Base-by-base conservation (phyloP, 495 filamentous ascomycete species). In the Penicillium angulare region DNA sequence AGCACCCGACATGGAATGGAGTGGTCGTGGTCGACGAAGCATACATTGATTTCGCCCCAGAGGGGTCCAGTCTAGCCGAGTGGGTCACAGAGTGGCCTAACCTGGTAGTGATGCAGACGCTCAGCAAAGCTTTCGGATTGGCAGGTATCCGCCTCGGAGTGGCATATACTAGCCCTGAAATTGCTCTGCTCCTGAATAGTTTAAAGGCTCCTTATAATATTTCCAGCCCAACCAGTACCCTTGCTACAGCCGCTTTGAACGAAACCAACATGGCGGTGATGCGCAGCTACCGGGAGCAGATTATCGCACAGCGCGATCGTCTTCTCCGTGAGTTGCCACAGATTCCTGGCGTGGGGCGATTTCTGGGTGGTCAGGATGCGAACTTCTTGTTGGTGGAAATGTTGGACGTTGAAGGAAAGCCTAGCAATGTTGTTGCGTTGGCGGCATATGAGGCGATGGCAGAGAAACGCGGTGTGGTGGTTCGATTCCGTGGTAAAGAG, bases 201-300 rank as follows among this genome's bases (percentile, higher is more conserved):
- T 72, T 98, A 41, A 97, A 97, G 69, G 95, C 95, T 3, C 93
- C 93, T 7, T 98, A 98, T 68, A 97, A 95, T 65, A 84, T 97
- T 59, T 86, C 88, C 26, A 89, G 82, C 55, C 89, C 88, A 0
- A 96, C 93, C 2, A 87, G 83, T 50, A 84, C 83, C n/a, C 74
- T 98, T 3, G 93, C 90, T 13, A 79, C 69, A 10, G 81, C 84
- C 8, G 91, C 92, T 1, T 69, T 97, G 21, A 73, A 79, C 2
- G 64, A 75, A 0, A 65, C 71, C 31, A 88, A 89, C 33, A 61
- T 96, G 53, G 72, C 75, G 0, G 79, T 86, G 12, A 95, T 96
- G 92, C 69, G 68, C 7, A 65, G 53, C 15, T 85, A 95, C 67
- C 75, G 79, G 23, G 79, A 71, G 16, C 75, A 78, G 67, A 85